These are phyloP conservation scores for Picochlorum sp. DNA, from an alignment of 139 green algal genomes.

Conservation along the genomic window DNA sequence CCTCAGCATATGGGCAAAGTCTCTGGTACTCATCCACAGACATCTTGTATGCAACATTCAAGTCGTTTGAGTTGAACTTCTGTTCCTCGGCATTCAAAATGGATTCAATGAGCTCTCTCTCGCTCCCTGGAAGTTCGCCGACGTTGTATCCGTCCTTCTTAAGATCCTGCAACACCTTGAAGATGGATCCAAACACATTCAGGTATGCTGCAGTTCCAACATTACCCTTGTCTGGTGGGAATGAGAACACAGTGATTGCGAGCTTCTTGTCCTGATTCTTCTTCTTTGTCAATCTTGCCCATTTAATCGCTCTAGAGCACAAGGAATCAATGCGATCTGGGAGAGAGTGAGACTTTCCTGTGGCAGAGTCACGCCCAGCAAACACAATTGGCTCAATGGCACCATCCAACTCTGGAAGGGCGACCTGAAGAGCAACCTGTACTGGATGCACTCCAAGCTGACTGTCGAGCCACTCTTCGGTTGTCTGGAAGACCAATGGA, in stretches of 20 bases:
- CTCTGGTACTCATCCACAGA: conserved; percentile 79
- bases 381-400: conserved; percentile 98
- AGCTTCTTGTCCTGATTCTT: conserved; percentile 91
- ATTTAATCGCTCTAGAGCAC: conserved; percentile 86
- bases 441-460: conserved; percentile 97
- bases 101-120: conserved; percentile 78
- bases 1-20: conserved; percentile 84
- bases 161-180: conserved; percentile 75
- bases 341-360: conserved; percentile 95
- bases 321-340: conserved; percentile 88
- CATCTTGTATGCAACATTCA: conserved; percentile 97
- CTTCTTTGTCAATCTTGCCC: conserved; percentile 88
- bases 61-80: conserved; percentile 87
- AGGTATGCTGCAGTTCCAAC: conserved; percentile 98
- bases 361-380: conserved; percentile 89
- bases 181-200: conserved; percentile 99
- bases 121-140: conserved; percentile 60
- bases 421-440: conserved; percentile 95
- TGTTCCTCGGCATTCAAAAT: conserved; percentile 67
- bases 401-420: conserved; percentile 96
- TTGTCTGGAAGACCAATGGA: conserved; percentile 99
- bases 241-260: conserved; percentile 96
- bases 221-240: conserved; percentile 99
- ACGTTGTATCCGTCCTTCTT: conserved; percentile 88
- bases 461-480: conserved; percentile 95